Conservation (phyloP, 2,329 filamentous ascomycete species). For the Fusarium drepaniforme region DNA sequence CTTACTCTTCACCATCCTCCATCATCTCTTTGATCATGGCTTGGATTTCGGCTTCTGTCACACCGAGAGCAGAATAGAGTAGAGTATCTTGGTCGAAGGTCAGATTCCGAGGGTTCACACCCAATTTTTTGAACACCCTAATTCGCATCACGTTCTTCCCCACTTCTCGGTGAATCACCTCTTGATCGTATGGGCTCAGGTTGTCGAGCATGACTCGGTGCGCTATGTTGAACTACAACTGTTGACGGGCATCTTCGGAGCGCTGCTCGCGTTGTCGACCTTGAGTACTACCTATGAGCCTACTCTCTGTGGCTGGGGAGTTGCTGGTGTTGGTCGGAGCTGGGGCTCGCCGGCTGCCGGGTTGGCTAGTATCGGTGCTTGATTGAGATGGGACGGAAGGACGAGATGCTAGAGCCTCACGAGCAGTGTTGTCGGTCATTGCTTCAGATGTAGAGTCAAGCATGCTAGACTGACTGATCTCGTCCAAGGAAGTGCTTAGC, state of each 20-base stretch:
- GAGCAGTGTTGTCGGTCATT: neutral
- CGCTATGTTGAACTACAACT: too few relatives aligned
- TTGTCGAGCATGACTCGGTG: neutral
- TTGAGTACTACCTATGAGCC: too few relatives aligned
- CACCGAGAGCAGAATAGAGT: neutral
- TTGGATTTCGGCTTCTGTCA: neutral
- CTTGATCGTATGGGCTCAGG: neutral
- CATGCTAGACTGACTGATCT: neutral
- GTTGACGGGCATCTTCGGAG: too few relatives aligned
- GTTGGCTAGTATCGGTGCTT: neutral
- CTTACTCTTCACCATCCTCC: neutral
- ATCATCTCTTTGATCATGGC: neutral
- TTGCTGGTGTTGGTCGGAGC: neutral
- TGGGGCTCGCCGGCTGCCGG: neutral
- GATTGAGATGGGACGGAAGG: neutral
- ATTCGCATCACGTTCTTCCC: neutral
- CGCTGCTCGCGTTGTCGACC: too few relatives aligned
- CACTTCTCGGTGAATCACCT: neutral
- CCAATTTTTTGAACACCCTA: neutral
- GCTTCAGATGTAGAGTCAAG: accelerated
- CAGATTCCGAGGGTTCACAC: neutral
- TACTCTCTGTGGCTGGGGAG: neutral
- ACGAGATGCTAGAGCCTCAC: neutral
- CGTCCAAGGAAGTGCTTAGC: neutral
- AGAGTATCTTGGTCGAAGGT: neutral